Percentiles rank a stretch among this genome's conserved stretches.
phyloP scores from a whole-genome alignment of 352 stramenopile species.

The Lagenidium giganteum region DNA sequence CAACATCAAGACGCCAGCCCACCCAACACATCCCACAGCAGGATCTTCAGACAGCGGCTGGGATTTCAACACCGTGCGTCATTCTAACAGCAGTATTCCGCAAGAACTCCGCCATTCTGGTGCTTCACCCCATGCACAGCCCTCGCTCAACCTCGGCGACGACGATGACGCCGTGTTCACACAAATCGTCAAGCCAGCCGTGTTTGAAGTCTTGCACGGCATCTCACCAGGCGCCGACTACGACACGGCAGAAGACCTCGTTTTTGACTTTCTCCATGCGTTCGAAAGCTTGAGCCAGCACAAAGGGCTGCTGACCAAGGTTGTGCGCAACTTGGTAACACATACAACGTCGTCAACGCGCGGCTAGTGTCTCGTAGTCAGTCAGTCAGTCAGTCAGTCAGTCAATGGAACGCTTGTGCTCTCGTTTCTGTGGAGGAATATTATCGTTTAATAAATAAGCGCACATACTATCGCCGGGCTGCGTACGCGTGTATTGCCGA shows the following conservation, averaged over 20 bases:
- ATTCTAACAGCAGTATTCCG: constrained; percentile 22
- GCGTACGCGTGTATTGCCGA: too few relatives aligned
- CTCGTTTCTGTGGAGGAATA: too few relatives aligned
- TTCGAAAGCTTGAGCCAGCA: constrained; percentile 73
- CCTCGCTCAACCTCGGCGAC: constrained; percentile 21
- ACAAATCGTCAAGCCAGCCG: constrained; percentile 70
- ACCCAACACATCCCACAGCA: too few relatives aligned
- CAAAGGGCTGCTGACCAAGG: constrained; percentile 50
- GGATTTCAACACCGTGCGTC: constrained; percentile 74
- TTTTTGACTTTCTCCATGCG: constrained; percentile 75
- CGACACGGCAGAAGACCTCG: constrained; percentile 55
- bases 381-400: too few relatives aligned
- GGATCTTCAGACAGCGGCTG: constrained; percentile 52
- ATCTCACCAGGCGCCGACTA: constrained; percentile 23
- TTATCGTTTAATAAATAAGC: too few relatives aligned
- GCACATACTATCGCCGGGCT: too few relatives aligned
- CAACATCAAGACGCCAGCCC: constrained; percentile 25
- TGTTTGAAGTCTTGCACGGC: constrained; percentile 67
- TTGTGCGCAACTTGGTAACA: constrained; percentile 56
- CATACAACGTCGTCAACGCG: too few relatives aligned
- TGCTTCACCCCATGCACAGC: constrained; percentile 1
- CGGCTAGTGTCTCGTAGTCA: too few relatives aligned
- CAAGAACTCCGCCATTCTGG: constrained; percentile 4
- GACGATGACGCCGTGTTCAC: constrained; percentile 55
- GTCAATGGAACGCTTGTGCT: too few relatives aligned